A percentile compares a stretch with the other conserved stretches of the same genome.
Conservation (phyloP, 768 basidiomycete species). For the Leucocoprinus leucothites region DNA sequence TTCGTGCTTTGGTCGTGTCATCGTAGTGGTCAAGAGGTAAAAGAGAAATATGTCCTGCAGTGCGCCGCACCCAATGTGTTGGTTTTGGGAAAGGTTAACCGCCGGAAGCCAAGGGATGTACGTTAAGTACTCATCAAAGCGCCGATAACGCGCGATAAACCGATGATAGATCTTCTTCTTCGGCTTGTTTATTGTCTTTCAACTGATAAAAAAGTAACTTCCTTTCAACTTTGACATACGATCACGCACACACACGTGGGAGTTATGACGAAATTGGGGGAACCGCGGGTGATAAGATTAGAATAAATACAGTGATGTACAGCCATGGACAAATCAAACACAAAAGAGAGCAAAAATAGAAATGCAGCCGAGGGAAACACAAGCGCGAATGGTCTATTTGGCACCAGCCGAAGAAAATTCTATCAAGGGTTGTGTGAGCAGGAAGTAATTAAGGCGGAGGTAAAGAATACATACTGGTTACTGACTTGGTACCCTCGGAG, state of each 20-base stretch:
- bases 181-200: too few relatives aligned
- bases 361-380: not conserved
- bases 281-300: slow-evolving; percentile 1
- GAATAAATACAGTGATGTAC: slow-evolving; percentile 18
- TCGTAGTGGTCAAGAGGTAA: too few relatives aligned
- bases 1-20: too few relatives aligned
- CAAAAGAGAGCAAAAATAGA: slow-evolving; percentile 9
- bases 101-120: too few relatives aligned
- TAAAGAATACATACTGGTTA: slow-evolving; percentile 41
- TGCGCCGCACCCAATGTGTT: too few relatives aligned
- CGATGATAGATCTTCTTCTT: too few relatives aligned
- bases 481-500: slow-evolving; percentile 79
- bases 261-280: not conserved
- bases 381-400: slow-evolving; percentile 12
- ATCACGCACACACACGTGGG: not conserved
- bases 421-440: not conserved
- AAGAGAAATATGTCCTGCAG: too few relatives aligned
- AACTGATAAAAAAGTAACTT: not conserved
- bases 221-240: too few relatives aligned
- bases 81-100: too few relatives aligned
- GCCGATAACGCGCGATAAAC: too few relatives aligned
- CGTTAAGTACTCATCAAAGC: too few relatives aligned
- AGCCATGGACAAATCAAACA: slow-evolving; percentile 14
- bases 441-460: not conserved
- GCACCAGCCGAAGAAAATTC: slow-evolving; percentile 19